These are phyloP conservation scores for Collybia sordida DNA, from an alignment of 768 basidiomycete genomes.

Conservation along the genomic window DNA sequence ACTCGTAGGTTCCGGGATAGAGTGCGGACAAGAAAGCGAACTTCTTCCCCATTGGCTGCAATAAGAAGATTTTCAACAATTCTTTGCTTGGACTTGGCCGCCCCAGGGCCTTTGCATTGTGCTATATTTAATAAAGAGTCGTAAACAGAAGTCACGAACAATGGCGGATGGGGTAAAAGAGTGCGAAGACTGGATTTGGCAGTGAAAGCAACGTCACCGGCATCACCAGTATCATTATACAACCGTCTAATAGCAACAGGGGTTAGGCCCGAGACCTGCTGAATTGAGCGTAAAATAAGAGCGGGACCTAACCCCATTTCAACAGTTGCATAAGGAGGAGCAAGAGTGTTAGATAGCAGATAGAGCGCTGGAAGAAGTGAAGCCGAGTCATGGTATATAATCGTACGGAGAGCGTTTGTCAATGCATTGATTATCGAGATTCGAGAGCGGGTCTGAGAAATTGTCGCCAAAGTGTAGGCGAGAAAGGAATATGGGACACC, in stretches of 20 bases:
- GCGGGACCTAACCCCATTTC: conserved; percentile 73
- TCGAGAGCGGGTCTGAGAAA: conserved; percentile 71
- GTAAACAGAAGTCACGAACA: conserved; percentile 67
- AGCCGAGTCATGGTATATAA: conserved; percentile 62
- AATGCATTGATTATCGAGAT: conserved; percentile 66
- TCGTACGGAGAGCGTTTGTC: conserved; percentile 72
- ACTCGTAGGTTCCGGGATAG: conserved; percentile 78
- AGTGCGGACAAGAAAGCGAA: conserved; percentile 77
- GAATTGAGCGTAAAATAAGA: conserved; percentile 68
- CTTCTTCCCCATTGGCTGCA: conserved; percentile 83
- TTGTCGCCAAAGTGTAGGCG: conserved; percentile 55
- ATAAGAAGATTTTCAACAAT: conserved; percentile 83
- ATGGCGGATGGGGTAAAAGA: conserved; percentile 67
- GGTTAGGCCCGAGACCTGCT: conserved; percentile 68
- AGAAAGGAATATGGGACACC: conserved; percentile 72
- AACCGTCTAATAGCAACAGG: conserved; percentile 56
- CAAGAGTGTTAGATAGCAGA: conserved; percentile 78
- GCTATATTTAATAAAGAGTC: conserved; percentile 67
- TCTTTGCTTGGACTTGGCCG: conserved; percentile 72
- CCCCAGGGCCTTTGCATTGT: conserved; percentile 69
- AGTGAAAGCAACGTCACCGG: conserved; percentile 85
- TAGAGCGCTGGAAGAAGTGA: conserved; percentile 79
- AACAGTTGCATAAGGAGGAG: conserved; percentile 69
- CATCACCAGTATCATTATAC: conserved; percentile 77
- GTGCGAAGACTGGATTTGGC: conserved; percentile 79